Evolutionary conservation across 169 alveolate genomes (phyloP).

Genomic region (Plasmodium malariae): DNA sequence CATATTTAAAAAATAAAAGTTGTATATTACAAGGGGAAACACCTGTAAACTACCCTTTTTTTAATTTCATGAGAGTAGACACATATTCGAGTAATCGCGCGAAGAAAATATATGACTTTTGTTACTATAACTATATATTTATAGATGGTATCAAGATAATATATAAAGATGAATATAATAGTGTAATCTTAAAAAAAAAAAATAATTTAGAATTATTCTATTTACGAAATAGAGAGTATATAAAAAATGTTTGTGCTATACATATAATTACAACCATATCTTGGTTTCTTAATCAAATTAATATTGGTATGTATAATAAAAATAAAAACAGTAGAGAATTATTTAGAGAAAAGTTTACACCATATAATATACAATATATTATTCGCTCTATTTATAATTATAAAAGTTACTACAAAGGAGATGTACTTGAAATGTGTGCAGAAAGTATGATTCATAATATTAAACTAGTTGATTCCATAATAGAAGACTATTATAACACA

Average conservation of each 20-base stretch:
- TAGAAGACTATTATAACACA: neutral
- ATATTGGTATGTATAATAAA: conserved; percentile 39
- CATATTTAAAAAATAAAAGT: neutral
- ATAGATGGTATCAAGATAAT: neutral
- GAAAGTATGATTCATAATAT: conserved; percentile 1
- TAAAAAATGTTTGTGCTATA: conserved; percentile 29
- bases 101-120: conserved; percentile 13
- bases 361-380: conserved; percentile 12
- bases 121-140: neutral
- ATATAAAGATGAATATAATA: conserved; percentile 17
- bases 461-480: neutral
- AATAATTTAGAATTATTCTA: conserved; percentile 8
- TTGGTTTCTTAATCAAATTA: conserved; percentile 65
- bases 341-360: conserved; percentile 42
- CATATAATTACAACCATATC: conserved; percentile 39
- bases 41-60: too few species aligned
- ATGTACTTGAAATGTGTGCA: neutral
- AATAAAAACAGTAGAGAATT: neutral
- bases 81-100: neutral
- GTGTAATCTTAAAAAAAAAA: neutral
- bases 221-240: neutral
- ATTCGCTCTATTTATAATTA: neutral
- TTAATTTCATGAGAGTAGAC: neutral
- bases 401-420: neutral
- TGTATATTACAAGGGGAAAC: neutral